Conservation (phyloP, 495 filamentous ascomycete species). For the Tuber magnatum region DNA sequence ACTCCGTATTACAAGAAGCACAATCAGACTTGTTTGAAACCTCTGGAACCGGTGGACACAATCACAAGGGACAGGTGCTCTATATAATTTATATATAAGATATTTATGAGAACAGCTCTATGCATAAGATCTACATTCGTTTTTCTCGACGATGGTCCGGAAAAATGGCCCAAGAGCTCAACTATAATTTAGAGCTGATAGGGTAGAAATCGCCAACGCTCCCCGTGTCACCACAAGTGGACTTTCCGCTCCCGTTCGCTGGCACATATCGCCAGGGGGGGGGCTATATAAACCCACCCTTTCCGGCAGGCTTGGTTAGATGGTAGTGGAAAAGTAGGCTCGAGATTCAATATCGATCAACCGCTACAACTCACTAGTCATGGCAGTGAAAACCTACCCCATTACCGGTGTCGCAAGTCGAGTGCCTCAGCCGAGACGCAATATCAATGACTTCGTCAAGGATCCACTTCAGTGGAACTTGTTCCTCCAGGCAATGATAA, state of each 20-base stretch:
- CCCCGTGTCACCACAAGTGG: background rate
- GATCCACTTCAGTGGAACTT: slow-evolving; percentile 13
- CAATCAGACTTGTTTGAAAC: background rate
- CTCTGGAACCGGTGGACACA: background rate
- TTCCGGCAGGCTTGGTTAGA: background rate
- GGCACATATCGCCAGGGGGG: background rate
- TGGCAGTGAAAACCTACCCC: background rate
- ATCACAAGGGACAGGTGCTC: background rate
- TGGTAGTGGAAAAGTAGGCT: background rate
- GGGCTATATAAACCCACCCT: background rate
- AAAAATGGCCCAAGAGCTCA: background rate
- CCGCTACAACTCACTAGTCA: background rate
- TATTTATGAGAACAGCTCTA: background rate
- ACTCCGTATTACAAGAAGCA: background rate
- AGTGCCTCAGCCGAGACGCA: background rate
- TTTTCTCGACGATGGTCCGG: background rate
- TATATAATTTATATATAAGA: background rate
- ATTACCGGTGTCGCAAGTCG: background rate
- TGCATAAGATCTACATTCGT: background rate
- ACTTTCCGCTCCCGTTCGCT: background rate
- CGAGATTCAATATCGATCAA: background rate
- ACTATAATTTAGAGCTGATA: background rate
- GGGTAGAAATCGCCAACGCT: background rate
- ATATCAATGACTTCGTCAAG: background rate
- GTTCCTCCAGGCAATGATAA: slow-evolving; percentile 5